These are phyloP conservation scores for Thalassiosira livingstoniorum DNA, from an alignment of 352 stramenopile species.

Conservation along the genomic window DNA sequence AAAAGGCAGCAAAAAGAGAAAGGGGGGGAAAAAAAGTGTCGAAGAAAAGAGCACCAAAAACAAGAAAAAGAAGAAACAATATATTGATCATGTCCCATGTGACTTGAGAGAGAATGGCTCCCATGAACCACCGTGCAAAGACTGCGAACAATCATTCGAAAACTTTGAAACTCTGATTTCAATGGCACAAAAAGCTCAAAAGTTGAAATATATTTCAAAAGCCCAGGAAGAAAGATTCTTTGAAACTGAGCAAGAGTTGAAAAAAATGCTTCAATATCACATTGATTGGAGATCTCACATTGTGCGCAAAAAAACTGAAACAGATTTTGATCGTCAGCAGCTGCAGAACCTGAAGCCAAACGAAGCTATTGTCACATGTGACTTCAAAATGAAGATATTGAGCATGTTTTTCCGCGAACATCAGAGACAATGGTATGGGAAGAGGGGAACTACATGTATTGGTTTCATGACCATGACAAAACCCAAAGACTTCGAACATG, in stretches of 20 bases:
- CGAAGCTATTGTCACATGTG: constrained; percentile 16
- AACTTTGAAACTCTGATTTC: background rate
- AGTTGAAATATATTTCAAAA: background rate
- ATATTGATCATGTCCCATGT: background rate
- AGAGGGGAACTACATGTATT: constrained; percentile 23
- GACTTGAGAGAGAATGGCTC: background rate
- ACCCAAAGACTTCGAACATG: constrained; percentile 4
- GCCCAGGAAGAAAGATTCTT: background rate
- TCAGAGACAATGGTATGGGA: constrained; percentile 31
- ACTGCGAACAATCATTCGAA: constrained; percentile 1
- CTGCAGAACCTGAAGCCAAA: constrained; percentile 1
- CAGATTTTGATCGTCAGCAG: constrained; percentile 4
- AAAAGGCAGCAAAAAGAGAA: too few species aligned
- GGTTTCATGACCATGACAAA: constrained; percentile 35
- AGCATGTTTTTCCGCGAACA: constrained; percentile 31
- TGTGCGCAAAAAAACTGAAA: constrained; percentile 10
- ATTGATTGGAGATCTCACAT: constrained; percentile 10
- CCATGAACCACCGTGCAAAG: background rate
- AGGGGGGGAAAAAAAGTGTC: too few species aligned
- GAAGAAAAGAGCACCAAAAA: too few species aligned
- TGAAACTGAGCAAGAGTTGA: background rate
- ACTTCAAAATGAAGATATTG: constrained; percentile 50
- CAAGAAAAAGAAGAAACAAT: background rate
- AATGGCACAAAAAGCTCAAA: background rate
- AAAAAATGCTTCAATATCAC: background rate